Evolutionary conservation across 2,329 filamentous ascomycete species (phyloP).

Genomic region (Claviceps sp.): DNA sequence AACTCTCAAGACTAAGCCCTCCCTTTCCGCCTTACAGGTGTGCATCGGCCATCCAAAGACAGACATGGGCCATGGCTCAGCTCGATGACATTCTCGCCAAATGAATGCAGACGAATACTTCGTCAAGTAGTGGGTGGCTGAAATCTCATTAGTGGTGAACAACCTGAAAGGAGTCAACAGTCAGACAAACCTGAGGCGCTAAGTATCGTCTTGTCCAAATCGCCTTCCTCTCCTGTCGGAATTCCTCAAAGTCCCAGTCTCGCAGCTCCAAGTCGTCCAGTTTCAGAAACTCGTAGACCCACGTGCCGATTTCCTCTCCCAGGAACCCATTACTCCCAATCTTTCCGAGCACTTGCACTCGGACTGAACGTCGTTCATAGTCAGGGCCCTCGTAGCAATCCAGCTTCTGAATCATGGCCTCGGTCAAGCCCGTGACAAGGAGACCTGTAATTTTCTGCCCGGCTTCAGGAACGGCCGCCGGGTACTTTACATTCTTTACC

Average conservation of each 20-base stretch:
- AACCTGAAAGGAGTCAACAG: too few species aligned
- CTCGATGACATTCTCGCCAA: conserved; percentile 8
- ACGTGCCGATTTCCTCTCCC: conserved; percentile 36
- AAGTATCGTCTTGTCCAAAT: conserved; percentile 38
- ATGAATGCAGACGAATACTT: too few species aligned
- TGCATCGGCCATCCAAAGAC: too few species aligned
- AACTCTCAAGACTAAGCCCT: too few species aligned
- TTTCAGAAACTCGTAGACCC: conserved; percentile 52
- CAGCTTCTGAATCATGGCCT: conserved; percentile 59
- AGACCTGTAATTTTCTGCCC: conserved; percentile 56
- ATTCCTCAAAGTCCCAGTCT: conserved; percentile 85
- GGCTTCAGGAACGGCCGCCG: conserved; percentile 51
- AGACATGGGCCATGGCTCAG: too few species aligned
- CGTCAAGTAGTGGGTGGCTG: conserved; percentile 4
- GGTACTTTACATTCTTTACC: conserved; percentile 63
- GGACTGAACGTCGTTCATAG: conserved; percentile 46
- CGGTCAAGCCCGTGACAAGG: conserved; percentile 64
- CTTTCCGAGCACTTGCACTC: conserved; percentile 37
- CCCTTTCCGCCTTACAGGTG: too few species aligned
- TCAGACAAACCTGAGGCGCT: conserved; percentile 27
- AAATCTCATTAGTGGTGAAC: neutral
- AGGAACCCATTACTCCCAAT: conserved; percentile 24
- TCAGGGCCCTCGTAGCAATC: conserved; percentile 73
- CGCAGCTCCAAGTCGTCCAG: conserved; percentile 44
- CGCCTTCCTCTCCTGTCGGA: conserved; percentile 58